Evolutionary conservation across 768 basidiomycete genomes (phyloP).

Genomic region (Auriscalpium orientale): DNA sequence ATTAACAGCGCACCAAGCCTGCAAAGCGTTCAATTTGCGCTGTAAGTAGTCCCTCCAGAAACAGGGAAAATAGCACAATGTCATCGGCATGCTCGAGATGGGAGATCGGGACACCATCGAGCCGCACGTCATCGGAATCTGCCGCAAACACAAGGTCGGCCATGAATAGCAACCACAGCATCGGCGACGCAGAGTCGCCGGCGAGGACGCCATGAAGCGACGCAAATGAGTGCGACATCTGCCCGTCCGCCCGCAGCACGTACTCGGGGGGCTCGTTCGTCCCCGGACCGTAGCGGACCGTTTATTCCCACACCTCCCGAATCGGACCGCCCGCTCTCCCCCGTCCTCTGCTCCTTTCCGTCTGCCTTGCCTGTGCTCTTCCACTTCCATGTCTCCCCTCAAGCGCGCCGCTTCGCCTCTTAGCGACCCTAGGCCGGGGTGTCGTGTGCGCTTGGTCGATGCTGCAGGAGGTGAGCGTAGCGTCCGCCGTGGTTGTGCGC

Average conservation of each 20-base stretch:
- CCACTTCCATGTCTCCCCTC: too few relatives aligned
- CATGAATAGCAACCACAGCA: conserved; percentile 10
- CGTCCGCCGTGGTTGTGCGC: too few relatives aligned
- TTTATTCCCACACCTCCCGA: too few relatives aligned
- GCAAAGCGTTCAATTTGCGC: conserved; percentile 11
- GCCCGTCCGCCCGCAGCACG: not conserved
- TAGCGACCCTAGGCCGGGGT: too few relatives aligned
- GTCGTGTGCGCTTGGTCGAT: too few relatives aligned
- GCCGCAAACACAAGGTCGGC: conserved; percentile 3
- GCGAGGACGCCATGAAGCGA: conserved; percentile 13
- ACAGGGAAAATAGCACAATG: conserved; percentile 12
- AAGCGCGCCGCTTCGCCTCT: too few relatives aligned
- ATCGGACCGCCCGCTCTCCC: too few relatives aligned
- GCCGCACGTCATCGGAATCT: conserved; percentile 8
- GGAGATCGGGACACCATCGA: conserved; percentile 8
- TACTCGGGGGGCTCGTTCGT: too few relatives aligned
- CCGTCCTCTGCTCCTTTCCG: too few relatives aligned
- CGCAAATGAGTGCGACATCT: not conserved
- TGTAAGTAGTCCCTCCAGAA: conserved; percentile 12
- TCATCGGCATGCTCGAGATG: conserved; percentile 21
- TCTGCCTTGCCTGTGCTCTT: too few relatives aligned
- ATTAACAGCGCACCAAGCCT: conserved; percentile 13
- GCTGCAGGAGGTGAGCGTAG: too few relatives aligned
- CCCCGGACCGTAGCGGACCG: too few relatives aligned
- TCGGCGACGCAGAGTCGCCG: conserved; percentile 17